Evolutionary conservation across 805 yeast species (phyloP), one percentile per base, ranked within the genome.

Genomic region (Zygosaccharomyces bailii): DNA sequence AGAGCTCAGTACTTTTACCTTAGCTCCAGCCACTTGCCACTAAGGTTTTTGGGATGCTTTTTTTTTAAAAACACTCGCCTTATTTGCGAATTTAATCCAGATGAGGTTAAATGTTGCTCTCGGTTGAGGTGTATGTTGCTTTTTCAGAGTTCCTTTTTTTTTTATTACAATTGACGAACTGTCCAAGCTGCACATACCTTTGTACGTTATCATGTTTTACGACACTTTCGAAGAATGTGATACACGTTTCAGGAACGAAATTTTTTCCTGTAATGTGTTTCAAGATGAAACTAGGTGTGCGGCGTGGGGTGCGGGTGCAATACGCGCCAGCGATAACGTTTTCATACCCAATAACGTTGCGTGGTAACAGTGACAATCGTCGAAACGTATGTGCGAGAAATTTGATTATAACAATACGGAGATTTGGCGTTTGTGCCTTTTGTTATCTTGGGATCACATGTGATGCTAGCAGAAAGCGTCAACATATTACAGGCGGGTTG

Each of bases 11-110:
- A 27, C 13, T 16, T 27, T 27, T 5, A n/a, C 11, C 16, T 27
- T n/a, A 16, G 16, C 40, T 37, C 40, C 40, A 25, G 33, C 40
- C 40, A 17, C 31, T 27, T 27, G 40, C 30, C 17, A 37, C 16
- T 25, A 13, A 4, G 20, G 32, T 16, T 37, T 20, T 13, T 11
- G 19, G 5, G 20, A 17, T 17, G 33, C 27, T 25, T 35, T 8
- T 18, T 20, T 19, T 18, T 35, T 25, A 25, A 16, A 9, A 25
- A 25, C 14, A 11, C 14, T 21, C 39, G 21, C n/a, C 40, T 24
- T 37, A 4, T 14, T 25, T 37, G 39, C 31, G 23, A 3, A 13
- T 25, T 24, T 24, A 32, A 37, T 37, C 40, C 30, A 16, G 19
- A 37, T 37, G 33, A 10, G 40, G 40, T 14, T 31, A 23, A 23